These are phyloP conservation scores for Amanita rubescens DNA, from an alignment of 768 basidiomycete species.

Conservation along the genomic window DNA sequence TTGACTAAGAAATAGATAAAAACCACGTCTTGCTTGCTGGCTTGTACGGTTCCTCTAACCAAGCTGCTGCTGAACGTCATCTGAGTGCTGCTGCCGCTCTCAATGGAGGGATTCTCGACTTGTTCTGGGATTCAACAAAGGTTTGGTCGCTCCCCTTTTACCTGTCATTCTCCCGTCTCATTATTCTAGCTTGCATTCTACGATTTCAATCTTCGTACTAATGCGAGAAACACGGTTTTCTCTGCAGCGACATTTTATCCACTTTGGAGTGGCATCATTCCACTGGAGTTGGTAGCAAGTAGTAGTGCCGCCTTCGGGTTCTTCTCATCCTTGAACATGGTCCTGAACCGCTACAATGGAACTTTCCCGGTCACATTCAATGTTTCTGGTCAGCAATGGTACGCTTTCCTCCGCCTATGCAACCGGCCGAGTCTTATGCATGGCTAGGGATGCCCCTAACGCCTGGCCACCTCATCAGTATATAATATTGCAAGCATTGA, in stretches of 20 bases:
- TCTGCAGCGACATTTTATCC: conserved; percentile 79
- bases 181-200: conserved; percentile 65
- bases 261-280: conserved; percentile 82
- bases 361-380: conserved; percentile 78
- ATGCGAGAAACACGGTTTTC: conserved; percentile 57
- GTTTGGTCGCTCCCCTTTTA: conserved; percentile 15
- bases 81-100: conserved; percentile 46
- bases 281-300: conserved; percentile 53
- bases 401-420: conserved; percentile 7
- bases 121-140: conserved; percentile 76
- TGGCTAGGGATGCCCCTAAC: conserved; percentile 73
- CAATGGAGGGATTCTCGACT: conserved; percentile 70
- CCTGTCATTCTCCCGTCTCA: neutral
- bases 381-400: conserved; percentile 80
- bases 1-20: conserved; percentile 38
- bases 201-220: conserved; percentile 76
- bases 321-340: conserved; percentile 71
- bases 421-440: neutral
- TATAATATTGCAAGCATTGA: conserved; percentile 71
- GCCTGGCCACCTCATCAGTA: conserved; percentile 85
- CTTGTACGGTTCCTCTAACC: conserved; percentile 48
- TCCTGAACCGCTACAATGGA: conserved; percentile 82
- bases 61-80: conserved; percentile 40
- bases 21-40: conserved; percentile 52
- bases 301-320: conserved; percentile 56